Evolutionary conservation across 495 filamentous ascomycete species (phyloP).

Genomic region (Trichoderma asperelloides): DNA sequence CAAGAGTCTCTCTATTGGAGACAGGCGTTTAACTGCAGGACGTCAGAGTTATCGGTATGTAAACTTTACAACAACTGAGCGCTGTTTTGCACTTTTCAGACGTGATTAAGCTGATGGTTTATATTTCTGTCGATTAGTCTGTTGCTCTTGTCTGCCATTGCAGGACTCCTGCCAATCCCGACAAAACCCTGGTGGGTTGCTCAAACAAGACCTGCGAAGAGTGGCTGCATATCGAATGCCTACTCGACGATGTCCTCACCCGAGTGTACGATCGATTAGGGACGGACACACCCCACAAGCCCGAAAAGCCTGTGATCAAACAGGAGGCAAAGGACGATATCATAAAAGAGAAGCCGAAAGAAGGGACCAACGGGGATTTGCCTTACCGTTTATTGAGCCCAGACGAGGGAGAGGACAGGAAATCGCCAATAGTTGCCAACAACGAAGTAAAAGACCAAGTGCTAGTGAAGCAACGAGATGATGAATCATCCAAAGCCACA

Average conservation of each 20-base stretch:
- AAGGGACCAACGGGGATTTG: constrained; percentile 10
- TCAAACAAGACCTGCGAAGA: constrained; percentile 44
- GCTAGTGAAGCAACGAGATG: background rate
- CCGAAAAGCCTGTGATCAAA: background rate
- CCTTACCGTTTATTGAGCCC: background rate
- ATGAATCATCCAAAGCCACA: background rate
- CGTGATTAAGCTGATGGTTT: background rate
- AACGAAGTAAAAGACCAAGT: background rate
- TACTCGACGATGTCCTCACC: constrained; percentile 42
- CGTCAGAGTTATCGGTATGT: constrained; percentile 50
- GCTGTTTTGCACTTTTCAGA: background rate
- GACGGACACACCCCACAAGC: constrained; percentile 33
- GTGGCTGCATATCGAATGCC: constrained; percentile 57
- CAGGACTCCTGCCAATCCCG: constrained; percentile 53
- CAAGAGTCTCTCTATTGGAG: constrained; percentile 54
- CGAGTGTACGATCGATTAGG: constrained; percentile 38
- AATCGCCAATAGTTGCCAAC: background rate
- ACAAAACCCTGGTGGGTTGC: constrained; percentile 50
- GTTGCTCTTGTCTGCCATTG: constrained; percentile 54
- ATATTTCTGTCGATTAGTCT: constrained; percentile 27
- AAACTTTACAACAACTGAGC: background rate
- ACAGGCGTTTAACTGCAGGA: constrained; percentile 50
- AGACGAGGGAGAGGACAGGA: background rate
- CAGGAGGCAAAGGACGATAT: constrained; percentile 23
- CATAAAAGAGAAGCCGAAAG: constrained; percentile 23